These are phyloP conservation scores for Xylaria polymorpha DNA, from an alignment of 2,329 filamentous ascomycete species.

Conservation along the genomic window DNA sequence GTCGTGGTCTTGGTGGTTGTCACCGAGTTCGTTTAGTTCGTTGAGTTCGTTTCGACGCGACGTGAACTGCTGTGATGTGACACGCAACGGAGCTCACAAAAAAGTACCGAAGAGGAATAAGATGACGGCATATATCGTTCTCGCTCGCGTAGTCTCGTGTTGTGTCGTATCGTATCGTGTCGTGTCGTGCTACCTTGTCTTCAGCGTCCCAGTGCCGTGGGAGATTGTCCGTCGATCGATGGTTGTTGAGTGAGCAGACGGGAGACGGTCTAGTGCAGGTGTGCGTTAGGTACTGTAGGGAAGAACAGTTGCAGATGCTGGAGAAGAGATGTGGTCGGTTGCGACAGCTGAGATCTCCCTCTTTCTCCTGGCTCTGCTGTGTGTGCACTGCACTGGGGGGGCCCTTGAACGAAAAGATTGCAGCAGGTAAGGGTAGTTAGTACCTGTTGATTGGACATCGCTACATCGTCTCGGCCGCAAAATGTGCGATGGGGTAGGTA, in stretches of 20 bases:
- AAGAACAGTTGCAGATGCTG: neutral
- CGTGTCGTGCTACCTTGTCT: neutral
- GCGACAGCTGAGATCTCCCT: conserved; percentile 4
- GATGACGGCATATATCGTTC: conserved; percentile 15
- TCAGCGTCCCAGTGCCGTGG: conserved; percentile 6
- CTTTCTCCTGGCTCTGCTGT: neutral
- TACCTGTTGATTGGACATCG: neutral
- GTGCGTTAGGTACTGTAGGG: neutral
- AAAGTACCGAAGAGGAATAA: neutral
- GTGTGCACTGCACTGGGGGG: too few species aligned
- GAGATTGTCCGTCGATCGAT: neutral
- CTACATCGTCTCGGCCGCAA: neutral
- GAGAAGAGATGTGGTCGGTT: conserved; percentile 17
- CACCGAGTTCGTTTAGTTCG: neutral
- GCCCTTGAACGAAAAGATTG: neutral
- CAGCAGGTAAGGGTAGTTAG: neutral
- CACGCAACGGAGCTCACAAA: neutral
- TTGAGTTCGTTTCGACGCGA: conserved; percentile 3
- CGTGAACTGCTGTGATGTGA: neutral
- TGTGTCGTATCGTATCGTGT: neutral
- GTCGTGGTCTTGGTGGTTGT: neutral
- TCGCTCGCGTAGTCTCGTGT: conserved; percentile 17
- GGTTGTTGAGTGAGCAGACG: neutral
- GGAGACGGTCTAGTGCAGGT: neutral
- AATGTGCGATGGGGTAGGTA: conserved; percentile 7